Base-by-base conservation (phyloP, 768 basidiomycete genomes). In the Russula virescens region DNA sequence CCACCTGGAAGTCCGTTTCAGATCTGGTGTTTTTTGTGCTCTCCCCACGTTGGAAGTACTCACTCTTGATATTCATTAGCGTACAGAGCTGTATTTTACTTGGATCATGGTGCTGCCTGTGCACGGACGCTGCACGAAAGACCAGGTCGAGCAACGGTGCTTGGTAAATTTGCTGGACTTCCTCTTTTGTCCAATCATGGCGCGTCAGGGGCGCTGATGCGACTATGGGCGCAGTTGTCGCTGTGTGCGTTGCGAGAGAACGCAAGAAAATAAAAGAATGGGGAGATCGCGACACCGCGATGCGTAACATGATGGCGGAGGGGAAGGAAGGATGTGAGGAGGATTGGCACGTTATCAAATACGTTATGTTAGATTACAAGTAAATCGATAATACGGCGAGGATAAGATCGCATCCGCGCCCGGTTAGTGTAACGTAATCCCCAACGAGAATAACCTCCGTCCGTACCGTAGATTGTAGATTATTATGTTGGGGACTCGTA, bases 11-110 rank as follows among this genome's bases (percentile, higher is more conserved):
- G 54, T 58, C 52, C 63, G 47, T 45, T 61, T 67, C 42, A 64
- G 61, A 56, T 63, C 38, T 69, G 31, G 3, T 31, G 8, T 16
- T 64, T 43, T 40, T 38, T 14, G 54, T 51, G 14, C 69, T 68
- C 71, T 72, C 73, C 57, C 68, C 68, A 5, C n/a, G 5, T 54
- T 61, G 69, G 58, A 52, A 52, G 63, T n/a, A 80, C 88, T 68
- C 74, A 91, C 94, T 94, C 76, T 98, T 98, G 75, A 98, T 98
- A 73, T 98, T 98, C 89, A 98, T 94, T 34, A 98, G 81, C 5
- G 96, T 98, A 69, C 95, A 98, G 35, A 98, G 81, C 75, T 98
- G 96, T 34, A 98, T 85, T 79, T 97, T 93, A 68, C 75, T 81
- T 35, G 94, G 87, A 75, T 95, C 89, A 68, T 97, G 93, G 73